These are phyloP conservation scores for Pholiota microspora DNA, from an alignment of 768 basidiomycete species.

Conservation along the genomic window DNA sequence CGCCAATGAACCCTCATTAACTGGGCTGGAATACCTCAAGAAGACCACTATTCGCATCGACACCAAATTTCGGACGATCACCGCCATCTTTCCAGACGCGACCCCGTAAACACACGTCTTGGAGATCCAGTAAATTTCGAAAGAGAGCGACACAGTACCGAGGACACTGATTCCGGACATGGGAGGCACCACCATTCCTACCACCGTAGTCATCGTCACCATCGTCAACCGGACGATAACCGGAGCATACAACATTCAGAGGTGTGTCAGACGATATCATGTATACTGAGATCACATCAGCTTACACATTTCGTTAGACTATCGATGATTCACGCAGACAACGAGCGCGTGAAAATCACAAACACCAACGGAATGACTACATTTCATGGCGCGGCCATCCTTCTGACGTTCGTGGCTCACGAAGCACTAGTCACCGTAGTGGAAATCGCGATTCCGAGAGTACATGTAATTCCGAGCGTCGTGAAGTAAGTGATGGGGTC, in stretches of 20 bases:
- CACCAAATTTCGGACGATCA: background rate
- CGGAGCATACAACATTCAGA: background rate
- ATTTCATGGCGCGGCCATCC: background rate
- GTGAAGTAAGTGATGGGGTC: background rate
- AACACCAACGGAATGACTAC: background rate
- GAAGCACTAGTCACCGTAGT: background rate
- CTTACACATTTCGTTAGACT: background rate
- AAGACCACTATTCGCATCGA: background rate
- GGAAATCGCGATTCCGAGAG: background rate
- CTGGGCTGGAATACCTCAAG: background rate
- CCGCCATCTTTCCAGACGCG: background rate
- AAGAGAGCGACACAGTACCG: background rate
- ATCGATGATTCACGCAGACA: background rate
- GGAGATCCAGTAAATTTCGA: background rate
- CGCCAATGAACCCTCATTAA: background rate
- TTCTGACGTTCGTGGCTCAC: background rate
- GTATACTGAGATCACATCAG: background rate
- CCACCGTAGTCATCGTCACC: background rate
- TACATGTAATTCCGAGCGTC: background rate
- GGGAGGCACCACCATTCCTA: background rate
- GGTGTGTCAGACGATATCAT: background rate
- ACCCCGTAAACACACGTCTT: background rate
- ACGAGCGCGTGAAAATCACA: background rate
- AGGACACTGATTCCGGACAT: background rate
- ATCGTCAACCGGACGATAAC: background rate